These are phyloP conservation scores for Microsporum audouinii DNA, from an alignment of 2,329 filamentous ascomycete species.

Conservation along the genomic window DNA sequence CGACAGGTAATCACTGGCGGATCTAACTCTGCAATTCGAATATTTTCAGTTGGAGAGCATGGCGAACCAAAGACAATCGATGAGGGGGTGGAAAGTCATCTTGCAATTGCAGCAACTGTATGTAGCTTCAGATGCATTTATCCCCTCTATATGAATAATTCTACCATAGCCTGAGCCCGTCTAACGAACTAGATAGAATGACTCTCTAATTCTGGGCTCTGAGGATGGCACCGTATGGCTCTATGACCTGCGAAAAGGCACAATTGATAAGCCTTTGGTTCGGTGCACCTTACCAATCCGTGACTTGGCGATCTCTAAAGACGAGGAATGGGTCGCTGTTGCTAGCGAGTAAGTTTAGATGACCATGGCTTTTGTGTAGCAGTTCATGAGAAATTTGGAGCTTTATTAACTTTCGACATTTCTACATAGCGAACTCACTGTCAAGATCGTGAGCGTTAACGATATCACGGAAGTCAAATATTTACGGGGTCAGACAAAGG, in stretches of 20 bases:
- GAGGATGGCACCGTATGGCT: slow-evolving; percentile 95
- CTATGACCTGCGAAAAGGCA: slow-evolving; percentile 61
- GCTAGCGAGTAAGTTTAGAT: slow-evolving; percentile 65
- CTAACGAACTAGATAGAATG: slow-evolving; percentile 41
- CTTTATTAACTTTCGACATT: neutral
- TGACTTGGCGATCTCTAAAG: slow-evolving; percentile 70
- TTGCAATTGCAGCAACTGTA: slow-evolving; percentile 61
- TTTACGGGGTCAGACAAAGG: slow-evolving; percentile 69
- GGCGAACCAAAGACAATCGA: slow-evolving; percentile 89
- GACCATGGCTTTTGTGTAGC: neutral
- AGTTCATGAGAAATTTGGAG: neutral
- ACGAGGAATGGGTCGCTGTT: slow-evolving; percentile 80
- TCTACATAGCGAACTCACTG: slow-evolving; percentile 57
- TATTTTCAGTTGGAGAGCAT: slow-evolving; percentile 84
- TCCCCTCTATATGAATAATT: neutral
- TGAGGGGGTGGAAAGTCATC: slow-evolving; percentile 77
- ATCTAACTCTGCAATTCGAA: slow-evolving; percentile 82
- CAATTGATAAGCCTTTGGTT: slow-evolving; percentile 69
- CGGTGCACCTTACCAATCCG: slow-evolving; percentile 77
- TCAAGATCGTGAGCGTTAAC: slow-evolving; percentile 74
- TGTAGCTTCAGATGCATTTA: slow-evolving; percentile 11
- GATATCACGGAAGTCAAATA: slow-evolving; percentile 67
- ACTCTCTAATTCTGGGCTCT: slow-evolving; percentile 77
- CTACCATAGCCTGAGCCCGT: neutral
- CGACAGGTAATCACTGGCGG: slow-evolving; percentile 79